Percentiles rank a stretch among this genome's conserved stretches.
Evolutionary conservation across 2,329 filamentous ascomycete genomes (phyloP).

Genomic region (Lachnellula occidentalis): DNA sequence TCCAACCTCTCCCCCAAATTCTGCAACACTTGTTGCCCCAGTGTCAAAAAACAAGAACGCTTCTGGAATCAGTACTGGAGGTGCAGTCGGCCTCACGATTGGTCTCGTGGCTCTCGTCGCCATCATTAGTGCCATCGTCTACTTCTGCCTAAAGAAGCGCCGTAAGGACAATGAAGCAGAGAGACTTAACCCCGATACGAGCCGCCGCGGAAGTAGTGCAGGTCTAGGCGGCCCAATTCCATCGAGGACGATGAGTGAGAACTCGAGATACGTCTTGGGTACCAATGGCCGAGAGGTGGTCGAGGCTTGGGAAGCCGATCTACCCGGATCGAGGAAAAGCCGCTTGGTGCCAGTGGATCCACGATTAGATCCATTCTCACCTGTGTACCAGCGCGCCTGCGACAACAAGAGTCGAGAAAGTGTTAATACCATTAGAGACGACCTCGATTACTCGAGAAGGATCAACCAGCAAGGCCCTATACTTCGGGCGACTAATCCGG

Average conservation of each 20-base stretch:
- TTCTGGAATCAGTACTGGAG: conserved; percentile 39
- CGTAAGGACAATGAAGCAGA: conserved; percentile 37
- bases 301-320: conserved; percentile 28
- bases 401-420: conserved; percentile 56
- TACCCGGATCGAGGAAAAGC: conserved; percentile 38
- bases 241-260: conserved; percentile 31
- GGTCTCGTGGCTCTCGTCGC: conserved; percentile 44
- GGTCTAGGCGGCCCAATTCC: conserved; percentile 23
- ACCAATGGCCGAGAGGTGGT: conserved; percentile 31
- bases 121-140: conserved; percentile 32
- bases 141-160: conserved; percentile 42
- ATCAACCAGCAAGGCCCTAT: conserved; percentile 42
- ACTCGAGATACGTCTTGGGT: conserved; percentile 31
- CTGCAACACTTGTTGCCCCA: conserved; percentile 5
- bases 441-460: conserved; percentile 58
- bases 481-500: conserved; percentile 58
- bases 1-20: conserved; percentile 35
- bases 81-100: conserved; percentile 48
- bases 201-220: conserved; percentile 20
- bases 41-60: conserved; percentile 16
- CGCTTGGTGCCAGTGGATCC: conserved; percentile 57
- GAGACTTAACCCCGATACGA: conserved; percentile 13
- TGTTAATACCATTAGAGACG: conserved; percentile 57
- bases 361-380: conserved; percentile 55
- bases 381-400: conserved; percentile 47